A percentile compares a stretch with the other conserved stretches of the same genome.
Conservation (phyloP, 352 stramenopile genomes). For the Phytophthora capsici region DNA sequence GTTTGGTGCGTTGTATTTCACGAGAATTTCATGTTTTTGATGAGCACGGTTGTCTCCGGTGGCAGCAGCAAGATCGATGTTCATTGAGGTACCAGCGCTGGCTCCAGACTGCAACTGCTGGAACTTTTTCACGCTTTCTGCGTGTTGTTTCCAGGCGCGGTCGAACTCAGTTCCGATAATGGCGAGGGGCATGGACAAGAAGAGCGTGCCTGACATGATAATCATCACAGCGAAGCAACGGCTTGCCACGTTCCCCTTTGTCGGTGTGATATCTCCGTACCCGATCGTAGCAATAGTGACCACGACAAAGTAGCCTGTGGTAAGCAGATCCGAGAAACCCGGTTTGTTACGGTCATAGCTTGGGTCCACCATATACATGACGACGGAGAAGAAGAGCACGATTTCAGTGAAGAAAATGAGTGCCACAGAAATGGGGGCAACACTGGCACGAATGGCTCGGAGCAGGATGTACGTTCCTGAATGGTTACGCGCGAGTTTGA, state of each 20-base stretch:
- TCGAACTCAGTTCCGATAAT: slow-evolving; percentile 90
- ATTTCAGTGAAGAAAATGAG: slow-evolving; percentile 87
- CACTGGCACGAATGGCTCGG: slow-evolving; percentile 69
- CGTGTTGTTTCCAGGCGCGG: slow-evolving; percentile 78
- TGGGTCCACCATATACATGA: slow-evolving; percentile 85
- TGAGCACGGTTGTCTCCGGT: slow-evolving; percentile 41
- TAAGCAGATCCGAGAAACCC: slow-evolving; percentile 80
- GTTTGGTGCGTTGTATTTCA: slow-evolving; percentile 83
- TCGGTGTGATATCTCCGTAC: slow-evolving; percentile 81
- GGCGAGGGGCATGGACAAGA: slow-evolving; percentile 85
- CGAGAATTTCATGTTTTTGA: slow-evolving; percentile 76
- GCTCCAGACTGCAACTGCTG: slow-evolving; percentile 39
- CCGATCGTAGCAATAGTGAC: slow-evolving; percentile 80
- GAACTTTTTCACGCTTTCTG: slow-evolving; percentile 70
- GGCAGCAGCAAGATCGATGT: slow-evolving; percentile 38
- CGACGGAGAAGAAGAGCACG: slow-evolving; percentile 78
- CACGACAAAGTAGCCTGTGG: slow-evolving; percentile 77
- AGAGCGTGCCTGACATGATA: slow-evolving; percentile 86
- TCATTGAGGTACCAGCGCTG: slow-evolving; percentile 23
- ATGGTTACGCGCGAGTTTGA: slow-evolving; percentile 81
- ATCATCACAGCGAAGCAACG: slow-evolving; percentile 77
- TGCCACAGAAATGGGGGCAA: slow-evolving; percentile 80
- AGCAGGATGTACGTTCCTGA: slow-evolving; percentile 82
- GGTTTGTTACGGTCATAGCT: slow-evolving; percentile 66
- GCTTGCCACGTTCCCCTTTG: slow-evolving; percentile 72